phyloP scores from a whole-genome alignment of 2,329 filamentous ascomycete genomes.

The Chaetomiaceae sp. region DNA sequence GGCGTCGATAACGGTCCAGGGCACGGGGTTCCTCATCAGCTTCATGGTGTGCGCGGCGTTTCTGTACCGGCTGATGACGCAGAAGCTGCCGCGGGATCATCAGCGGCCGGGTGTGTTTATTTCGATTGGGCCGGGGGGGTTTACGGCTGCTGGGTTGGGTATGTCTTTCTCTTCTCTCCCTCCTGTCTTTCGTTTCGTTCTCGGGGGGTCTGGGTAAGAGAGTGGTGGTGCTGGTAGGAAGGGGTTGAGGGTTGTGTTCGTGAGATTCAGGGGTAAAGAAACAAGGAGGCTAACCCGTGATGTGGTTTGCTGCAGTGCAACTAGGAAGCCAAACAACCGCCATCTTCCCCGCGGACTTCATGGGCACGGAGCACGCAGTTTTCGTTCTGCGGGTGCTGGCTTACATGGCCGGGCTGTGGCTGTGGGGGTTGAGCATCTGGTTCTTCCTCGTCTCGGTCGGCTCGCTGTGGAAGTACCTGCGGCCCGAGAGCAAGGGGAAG shows the following conservation, averaged over 20 bases:
- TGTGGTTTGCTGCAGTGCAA: conserved; percentile 37
- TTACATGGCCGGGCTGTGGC: conserved; percentile 67
- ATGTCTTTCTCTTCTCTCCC: conserved; percentile 4
- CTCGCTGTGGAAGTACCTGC: conserved; percentile 65
- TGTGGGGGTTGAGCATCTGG: conserved; percentile 77
- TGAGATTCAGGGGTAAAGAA: too few relatives aligned
- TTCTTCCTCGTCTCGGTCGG: conserved; percentile 79
- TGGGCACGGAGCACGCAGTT: conserved; percentile 36
- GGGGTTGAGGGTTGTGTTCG: too few relatives aligned
- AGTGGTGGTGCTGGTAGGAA: too few relatives aligned
- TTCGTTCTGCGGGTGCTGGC: conserved; percentile 45
- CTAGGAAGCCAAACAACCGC: conserved; percentile 41
- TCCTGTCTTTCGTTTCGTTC: background rate
- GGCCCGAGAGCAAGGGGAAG: conserved; percentile 42
- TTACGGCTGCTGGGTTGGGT: conserved; percentile 46
- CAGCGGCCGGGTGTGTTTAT: conserved; percentile 83
- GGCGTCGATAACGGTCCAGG: conserved; percentile 48
- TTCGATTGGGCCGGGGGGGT: conserved; percentile 69
- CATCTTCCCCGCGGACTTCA: conserved; percentile 42
- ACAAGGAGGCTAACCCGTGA: too few relatives aligned
- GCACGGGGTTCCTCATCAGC: conserved; percentile 52
- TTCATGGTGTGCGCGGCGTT: conserved; percentile 83
- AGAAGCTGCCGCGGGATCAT: conserved; percentile 73
- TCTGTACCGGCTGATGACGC: conserved; percentile 82
- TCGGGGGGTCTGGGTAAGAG: too few relatives aligned